Conservation (phyloP, 805 yeast genomes). For the Alloascoidea africana region DNA sequence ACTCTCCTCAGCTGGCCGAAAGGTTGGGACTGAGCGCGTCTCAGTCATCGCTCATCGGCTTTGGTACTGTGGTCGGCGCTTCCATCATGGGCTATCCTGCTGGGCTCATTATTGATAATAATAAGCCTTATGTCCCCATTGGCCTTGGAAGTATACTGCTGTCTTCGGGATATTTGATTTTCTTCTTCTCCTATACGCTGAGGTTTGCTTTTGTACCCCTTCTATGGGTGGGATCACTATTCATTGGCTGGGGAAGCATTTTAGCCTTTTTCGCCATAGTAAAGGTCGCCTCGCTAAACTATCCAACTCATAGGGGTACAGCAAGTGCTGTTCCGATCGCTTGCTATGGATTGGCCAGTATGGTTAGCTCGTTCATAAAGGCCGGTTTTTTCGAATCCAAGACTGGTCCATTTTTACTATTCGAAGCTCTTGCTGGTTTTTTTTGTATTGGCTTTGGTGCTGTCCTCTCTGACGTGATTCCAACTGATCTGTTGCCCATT, state of each 20-base stretch:
- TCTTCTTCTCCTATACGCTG: constrained; percentile 34
- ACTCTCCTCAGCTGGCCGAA: constrained; percentile 60
- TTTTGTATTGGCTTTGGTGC: background rate
- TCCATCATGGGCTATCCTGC: constrained; percentile 55
- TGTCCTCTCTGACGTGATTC: background rate
- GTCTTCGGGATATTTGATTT: constrained; percentile 37
- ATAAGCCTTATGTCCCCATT: constrained; percentile 41
- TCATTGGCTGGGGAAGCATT: constrained; percentile 57
- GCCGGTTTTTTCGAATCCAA: background rate
- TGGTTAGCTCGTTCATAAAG: background rate
- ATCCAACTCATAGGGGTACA: constrained; percentile 53
- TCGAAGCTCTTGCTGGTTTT: constrained; percentile 1
- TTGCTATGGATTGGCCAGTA: constrained; percentile 45
- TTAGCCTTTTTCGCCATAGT: constrained; percentile 47
- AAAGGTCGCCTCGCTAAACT: constrained; percentile 59
- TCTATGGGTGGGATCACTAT: constrained; percentile 27
- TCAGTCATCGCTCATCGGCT: constrained; percentile 47
- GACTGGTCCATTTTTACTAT: background rate
- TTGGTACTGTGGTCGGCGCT: constrained; percentile 50
- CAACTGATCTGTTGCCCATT: background rate
- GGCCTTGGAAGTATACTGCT: constrained; percentile 33
- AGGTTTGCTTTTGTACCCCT: background rate
- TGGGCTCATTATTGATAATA: constrained; percentile 48
- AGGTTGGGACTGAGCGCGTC: constrained; percentile 44
- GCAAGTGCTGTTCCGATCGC: constrained; percentile 69